Evolutionary conservation across 2,329 filamentous ascomycete genomes (phyloP), one percentile per base, ranked within the genome.

Genomic region (Claviceps pusilla): DNA sequence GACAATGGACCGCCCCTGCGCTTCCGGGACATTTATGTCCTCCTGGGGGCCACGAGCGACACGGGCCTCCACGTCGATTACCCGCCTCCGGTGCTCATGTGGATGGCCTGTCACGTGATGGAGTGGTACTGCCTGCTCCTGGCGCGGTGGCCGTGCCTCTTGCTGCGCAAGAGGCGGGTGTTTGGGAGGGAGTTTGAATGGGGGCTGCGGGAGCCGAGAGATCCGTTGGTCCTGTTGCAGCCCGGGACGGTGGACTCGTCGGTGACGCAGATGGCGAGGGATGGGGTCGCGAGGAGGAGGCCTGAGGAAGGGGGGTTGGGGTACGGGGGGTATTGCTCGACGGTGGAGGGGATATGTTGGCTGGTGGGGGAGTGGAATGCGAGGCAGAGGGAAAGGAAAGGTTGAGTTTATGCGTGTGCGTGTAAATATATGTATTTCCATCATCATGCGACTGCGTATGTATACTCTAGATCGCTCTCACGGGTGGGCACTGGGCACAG

Each of bases 1-100:
- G 77, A 80, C 50, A 68, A 66, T 0, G 76, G 74, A 33, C 70
- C 73, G 4, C 69, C 76, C 37, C 62, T 69, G 7, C 57, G 65
- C 7, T 74, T 69, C 55, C 55, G 57, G 12, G 72, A 76, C 56
- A 54, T 73, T 4, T 74, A 75, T 53, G 58, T 49, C 5, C 60
- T 72, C 0, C 59, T 71, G 16, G 50, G 57, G 24, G 48, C 60
- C 39, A 59, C 68, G 24, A 65, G 64, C 31, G 60, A 57, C 46
- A 69, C 67, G 16, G 61, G 59, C 0, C 62, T 72, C 50, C 60
- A 59, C 24, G 56, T 72, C 10, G 56, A 58, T 3, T 62, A 59
- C 43, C 62, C 69, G 12, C 65, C 66, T 33, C 70, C 71, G 1
- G 58, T 67, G 7, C 60, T 76, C 39, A 54, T 45, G 19, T 45